Evolutionary conservation across 2,329 filamentous ascomycete genomes (phyloP).

Genomic region (Sphaceloma murrayae): DNA sequence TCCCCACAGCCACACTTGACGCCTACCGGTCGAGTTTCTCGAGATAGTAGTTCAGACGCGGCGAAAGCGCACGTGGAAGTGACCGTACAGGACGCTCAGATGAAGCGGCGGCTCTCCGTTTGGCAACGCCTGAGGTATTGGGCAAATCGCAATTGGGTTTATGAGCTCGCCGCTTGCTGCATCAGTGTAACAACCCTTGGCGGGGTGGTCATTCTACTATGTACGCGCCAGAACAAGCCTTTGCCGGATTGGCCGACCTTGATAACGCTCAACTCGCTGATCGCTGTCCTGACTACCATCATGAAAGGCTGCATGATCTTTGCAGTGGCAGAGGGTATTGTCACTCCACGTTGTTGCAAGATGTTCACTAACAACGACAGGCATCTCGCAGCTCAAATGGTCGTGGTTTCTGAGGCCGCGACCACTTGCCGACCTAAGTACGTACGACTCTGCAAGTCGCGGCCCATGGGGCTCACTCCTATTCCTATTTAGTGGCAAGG

Average conservation of each 20-base stretch:
- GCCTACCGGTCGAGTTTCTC: background rate
- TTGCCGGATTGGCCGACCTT: conserved; percentile 17
- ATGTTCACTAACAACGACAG: background rate
- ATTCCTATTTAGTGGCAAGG: conserved; percentile 20
- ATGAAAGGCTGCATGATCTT: conserved; percentile 15
- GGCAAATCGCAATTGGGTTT: conserved; percentile 8
- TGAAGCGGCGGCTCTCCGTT: background rate
- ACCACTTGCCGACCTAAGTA: conserved; percentile 24
- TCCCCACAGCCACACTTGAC: background rate
- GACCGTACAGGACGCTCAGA: background rate
- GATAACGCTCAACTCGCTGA: conserved; percentile 16
- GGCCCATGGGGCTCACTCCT: conserved; percentile 26
- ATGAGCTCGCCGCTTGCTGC: conserved; percentile 1
- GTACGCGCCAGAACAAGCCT: conserved; percentile 8
- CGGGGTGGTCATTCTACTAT: background rate
- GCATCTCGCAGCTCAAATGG: conserved; percentile 19
- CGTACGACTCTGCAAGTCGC: conserved; percentile 29
- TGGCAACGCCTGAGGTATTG: conserved; percentile 1
- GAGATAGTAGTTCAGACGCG: background rate
- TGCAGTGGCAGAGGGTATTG: conserved; percentile 10
- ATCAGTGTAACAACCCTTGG: conserved; percentile 1
- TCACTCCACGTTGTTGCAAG: conserved; percentile 15
- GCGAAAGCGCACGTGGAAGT: background rate
- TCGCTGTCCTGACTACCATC: conserved; percentile 16
- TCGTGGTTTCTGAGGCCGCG: conserved; percentile 16